phyloP scores from a whole-genome alignment of 305 asterid genomes.

The Fraxinus dipetala region DNA sequence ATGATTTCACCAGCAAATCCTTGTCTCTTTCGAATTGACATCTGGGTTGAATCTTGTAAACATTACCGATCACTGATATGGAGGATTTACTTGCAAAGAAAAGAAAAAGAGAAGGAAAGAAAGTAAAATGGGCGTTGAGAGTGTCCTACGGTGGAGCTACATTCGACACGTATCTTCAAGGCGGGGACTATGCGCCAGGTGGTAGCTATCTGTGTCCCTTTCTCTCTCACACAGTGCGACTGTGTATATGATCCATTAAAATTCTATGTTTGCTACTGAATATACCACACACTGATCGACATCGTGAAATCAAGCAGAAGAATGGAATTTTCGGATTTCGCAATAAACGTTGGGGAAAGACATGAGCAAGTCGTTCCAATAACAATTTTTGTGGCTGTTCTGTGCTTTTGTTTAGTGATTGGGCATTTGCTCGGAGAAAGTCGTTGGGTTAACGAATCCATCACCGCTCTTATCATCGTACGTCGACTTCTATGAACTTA shows the following conservation, averaged over 20 bases:
- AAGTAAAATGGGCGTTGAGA: not conserved
- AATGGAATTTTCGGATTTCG: constrained; percentile 31
- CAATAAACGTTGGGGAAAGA: constrained; percentile 31
- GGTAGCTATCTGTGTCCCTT: not conserved
- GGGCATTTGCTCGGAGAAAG: constrained; percentile 82
- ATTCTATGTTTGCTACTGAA: not conserved
- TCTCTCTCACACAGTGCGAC: not conserved
- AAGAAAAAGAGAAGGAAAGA: not conserved
- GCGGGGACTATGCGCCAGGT: not conserved
- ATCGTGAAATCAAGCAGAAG: not conserved
- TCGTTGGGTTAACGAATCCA: constrained; percentile 92
- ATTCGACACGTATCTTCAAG: constrained; percentile 2
- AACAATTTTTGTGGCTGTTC: constrained; percentile 72
- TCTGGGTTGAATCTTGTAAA: not conserved
- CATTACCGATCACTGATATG: not conserved
- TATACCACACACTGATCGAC: not conserved
- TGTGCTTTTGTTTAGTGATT: constrained; percentile 68
- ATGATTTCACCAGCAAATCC: not conserved
- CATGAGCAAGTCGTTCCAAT: constrained; percentile 62
- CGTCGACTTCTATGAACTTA: not conserved
- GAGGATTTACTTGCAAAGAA: not conserved
- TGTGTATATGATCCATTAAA: not conserved
- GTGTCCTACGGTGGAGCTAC: not conserved
- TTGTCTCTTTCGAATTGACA: not conserved
- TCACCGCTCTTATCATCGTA: constrained; percentile 77